phyloP scores from a whole-genome alignment of 768 basidiomycete genomes.

The Collybia sordida region DNA sequence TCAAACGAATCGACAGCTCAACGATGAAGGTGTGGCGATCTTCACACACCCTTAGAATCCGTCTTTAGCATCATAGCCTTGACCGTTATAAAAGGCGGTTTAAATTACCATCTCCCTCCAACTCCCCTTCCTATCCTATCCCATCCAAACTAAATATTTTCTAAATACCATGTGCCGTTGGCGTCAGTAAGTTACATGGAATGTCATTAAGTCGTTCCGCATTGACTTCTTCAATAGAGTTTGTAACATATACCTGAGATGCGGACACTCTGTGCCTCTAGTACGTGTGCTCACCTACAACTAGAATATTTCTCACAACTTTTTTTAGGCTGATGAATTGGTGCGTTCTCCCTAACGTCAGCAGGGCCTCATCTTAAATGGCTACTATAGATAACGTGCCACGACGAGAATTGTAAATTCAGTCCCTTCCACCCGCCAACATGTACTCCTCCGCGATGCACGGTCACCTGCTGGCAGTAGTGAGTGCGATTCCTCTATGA shows the following conservation, averaged over 20 bases:
- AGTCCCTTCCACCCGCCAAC: slow-evolving; percentile 48
- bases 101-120: slow-evolving; percentile 4
- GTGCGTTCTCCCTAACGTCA: slow-evolving; percentile 23
- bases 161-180: slow-evolving; percentile 46
- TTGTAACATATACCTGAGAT: slow-evolving; percentile 45
- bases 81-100: slow-evolving; percentile 13
- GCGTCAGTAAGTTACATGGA: slow-evolving; percentile 49
- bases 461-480: slow-evolving; percentile 42
- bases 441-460: slow-evolving; percentile 44
- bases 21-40: background rate
- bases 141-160: background rate
- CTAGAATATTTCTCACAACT: background rate
- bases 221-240: slow-evolving; percentile 30
- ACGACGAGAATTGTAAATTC: slow-evolving; percentile 40
- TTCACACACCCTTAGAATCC: background rate
- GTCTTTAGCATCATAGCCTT: background rate
- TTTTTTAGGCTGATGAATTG: slow-evolving; percentile 24
- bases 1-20: background rate
- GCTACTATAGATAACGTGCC: no score
- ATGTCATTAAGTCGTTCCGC: background rate
- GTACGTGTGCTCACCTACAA: slow-evolving; percentile 25
- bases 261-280: slow-evolving; percentile 45
- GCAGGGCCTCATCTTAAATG: background rate
- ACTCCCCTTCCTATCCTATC: slow-evolving; percentile 7
- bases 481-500: slow-evolving; percentile 21